Evolutionary conservation across 2,329 filamentous ascomycete species (phyloP).

Genomic region (Cytospora piceicola): DNA sequence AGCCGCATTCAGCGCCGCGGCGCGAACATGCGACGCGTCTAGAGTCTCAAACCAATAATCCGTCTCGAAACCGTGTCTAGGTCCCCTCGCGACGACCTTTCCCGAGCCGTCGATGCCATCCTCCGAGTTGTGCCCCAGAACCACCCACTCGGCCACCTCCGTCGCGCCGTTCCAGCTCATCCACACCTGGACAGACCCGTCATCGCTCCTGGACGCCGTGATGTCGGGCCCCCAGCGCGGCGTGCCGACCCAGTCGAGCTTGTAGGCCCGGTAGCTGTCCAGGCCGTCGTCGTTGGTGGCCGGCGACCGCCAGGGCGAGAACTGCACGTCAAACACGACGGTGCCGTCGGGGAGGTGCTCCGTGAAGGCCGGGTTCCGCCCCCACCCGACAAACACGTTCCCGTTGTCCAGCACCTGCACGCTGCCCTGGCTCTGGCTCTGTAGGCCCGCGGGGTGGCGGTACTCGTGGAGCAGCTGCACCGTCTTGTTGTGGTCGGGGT

Average conservation of each 20-base stretch:
- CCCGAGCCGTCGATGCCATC: constrained; percentile 21
- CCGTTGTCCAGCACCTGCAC: constrained; percentile 44
- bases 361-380: constrained; percentile 49
- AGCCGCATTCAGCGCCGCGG: constrained; percentile 27
- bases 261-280: constrained; percentile 37
- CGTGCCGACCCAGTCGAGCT: constrained; percentile 35
- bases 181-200: constrained; percentile 36
- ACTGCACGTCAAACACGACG: constrained; percentile 47
- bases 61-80: constrained; percentile 21
- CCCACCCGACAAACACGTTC: constrained; percentile 52
- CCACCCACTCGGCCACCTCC: constrained; percentile 33
- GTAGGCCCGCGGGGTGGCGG: constrained; percentile 42
- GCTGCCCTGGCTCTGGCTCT: constrained; percentile 45
- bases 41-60: constrained; percentile 3
- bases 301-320: constrained; percentile 38
- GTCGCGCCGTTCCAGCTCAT: constrained; percentile 42
- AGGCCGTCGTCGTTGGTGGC: constrained; percentile 23
- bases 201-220: constrained; percentile 27
- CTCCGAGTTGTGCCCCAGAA: constrained; percentile 12
- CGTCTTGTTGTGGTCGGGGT: constrained; percentile 45
- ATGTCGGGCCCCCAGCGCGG: constrained; percentile 34
- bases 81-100: constrained; percentile 27
- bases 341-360: constrained; percentile 47
- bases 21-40: constrained; percentile 22
- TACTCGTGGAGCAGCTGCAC: constrained; percentile 46